Evolutionary conservation across 106 monocot genomes (phyloP).

Genomic region (Allium sativum): DNA sequence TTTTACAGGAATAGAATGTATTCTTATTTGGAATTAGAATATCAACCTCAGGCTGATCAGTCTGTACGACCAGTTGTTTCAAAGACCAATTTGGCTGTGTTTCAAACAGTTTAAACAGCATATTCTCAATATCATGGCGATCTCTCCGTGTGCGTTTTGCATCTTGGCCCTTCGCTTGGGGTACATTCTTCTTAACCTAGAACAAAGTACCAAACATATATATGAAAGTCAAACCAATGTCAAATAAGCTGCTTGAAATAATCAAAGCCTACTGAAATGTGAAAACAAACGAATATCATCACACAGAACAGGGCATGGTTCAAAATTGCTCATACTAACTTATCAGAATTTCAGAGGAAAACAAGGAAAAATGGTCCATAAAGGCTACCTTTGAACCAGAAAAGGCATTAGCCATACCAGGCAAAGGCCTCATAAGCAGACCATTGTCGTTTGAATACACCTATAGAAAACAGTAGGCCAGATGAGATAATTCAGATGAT

Average conservation of each 20-base stretch:
- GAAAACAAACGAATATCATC: background rate
- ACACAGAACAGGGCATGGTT: background rate
- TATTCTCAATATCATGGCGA: constrained; percentile 88
- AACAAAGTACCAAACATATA: background rate
- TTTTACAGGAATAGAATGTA: too few relatives aligned
- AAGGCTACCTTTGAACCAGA: constrained; percentile 71
- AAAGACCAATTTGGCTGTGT: constrained; percentile 96
- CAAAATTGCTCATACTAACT: too few relatives aligned
- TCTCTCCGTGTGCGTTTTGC: constrained; percentile 88
- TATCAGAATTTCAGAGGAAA: background rate
- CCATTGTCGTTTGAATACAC: constrained; percentile 76
- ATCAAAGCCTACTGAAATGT: background rate
- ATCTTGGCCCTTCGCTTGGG: constrained; percentile 70
- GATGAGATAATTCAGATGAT: too few relatives aligned
- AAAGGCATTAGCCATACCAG: constrained; percentile 77
- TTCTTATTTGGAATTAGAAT: too few relatives aligned
- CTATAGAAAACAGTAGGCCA: constrained; percentile 17
- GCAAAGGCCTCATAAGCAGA: constrained; percentile 84
- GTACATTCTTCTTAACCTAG: constrained; percentile 79
- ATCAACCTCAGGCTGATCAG: constrained; percentile 92
- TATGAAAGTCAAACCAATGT: too few relatives aligned
- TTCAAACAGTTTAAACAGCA: constrained; percentile 96
- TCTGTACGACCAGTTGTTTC: constrained; percentile 82
- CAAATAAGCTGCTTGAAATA: background rate
- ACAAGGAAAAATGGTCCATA: background rate